These are phyloP conservation scores for Rhazya stricta DNA, from an alignment of 257 asterid species.

Conservation along the genomic window DNA sequence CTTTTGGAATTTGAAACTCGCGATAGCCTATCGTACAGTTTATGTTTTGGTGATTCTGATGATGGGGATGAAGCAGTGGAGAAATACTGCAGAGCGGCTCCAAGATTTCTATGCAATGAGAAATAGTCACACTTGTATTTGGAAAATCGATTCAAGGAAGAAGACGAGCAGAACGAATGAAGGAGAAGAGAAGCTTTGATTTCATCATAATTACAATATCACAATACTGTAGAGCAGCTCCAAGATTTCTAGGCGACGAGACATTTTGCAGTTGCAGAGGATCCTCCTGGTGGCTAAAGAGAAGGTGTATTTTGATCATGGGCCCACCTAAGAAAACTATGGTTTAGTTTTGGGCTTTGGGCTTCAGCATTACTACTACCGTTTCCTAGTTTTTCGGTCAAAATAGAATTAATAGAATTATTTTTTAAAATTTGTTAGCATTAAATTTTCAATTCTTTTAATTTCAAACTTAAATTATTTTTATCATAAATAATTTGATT, in stretches of 20 bases:
- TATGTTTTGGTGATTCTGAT: neutral
- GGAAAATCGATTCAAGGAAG: constrained; percentile 8
- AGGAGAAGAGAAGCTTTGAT: neutral
- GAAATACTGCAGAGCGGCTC: neutral
- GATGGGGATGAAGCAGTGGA: neutral
- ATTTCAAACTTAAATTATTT: too few relatives aligned
- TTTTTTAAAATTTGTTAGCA: too few relatives aligned
- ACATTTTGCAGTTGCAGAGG: neutral
- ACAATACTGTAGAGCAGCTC: too few relatives aligned
- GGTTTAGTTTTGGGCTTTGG: too few relatives aligned
- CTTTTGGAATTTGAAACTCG: neutral
- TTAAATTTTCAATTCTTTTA: too few relatives aligned
- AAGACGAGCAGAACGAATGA: neutral
- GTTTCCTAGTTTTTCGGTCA: too few relatives aligned
- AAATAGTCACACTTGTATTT: neutral
- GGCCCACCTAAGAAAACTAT: too few relatives aligned
- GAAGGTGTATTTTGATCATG: too few relatives aligned
- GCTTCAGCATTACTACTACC: too few relatives aligned
- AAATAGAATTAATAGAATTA: too few relatives aligned
- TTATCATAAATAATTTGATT: too few relatives aligned
- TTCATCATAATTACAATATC: neutral
- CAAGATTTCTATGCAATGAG: constrained; percentile 6
- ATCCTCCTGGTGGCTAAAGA: neutral
- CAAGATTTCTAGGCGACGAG: too few relatives aligned
- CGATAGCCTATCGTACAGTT: constrained; percentile 14